Evolutionary conservation across 225 moss, liverwort and hornwort species (phyloP), one percentile per base, ranked within the genome.

Genomic region (Polytrichum formosum): DNA sequence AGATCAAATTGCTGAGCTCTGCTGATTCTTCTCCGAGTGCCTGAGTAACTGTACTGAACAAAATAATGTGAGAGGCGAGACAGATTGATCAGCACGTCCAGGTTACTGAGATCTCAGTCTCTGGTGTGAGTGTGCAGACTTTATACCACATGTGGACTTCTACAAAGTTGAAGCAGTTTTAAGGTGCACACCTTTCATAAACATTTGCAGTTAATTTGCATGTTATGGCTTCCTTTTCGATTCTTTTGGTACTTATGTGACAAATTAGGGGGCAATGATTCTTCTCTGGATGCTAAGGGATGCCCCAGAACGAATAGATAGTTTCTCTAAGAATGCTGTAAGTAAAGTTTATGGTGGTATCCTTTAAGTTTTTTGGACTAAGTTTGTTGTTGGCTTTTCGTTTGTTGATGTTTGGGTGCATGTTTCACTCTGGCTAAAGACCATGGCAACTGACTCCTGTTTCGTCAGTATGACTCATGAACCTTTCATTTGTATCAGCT

Each of bases 381-480:
- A 80, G 19, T 67, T 25, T 63, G 5, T 76, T 9, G 55, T 26
- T 55, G 55, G 54, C 62, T 75, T 8, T 64, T 56, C n/a, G 37
- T 77, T 64, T 75, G 67, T 70, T 66, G 68, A 72, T 77, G 73
- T 64, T 70, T 67, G 74, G 64, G 59, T 76, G 56, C 54, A 66
- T 31, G 61, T 28, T 67, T 54, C 5, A 53, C n/a, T 59, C 19
- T 28, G 70, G 68, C 71, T 54, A 71, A 88, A 88, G 87, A 71
- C 87, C 87, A 56, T 88, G 84, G 87, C 84, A 84, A 54, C 84
- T 88, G 28, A 35, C 84, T 75, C 84, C 81, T 69, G 82, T 88
- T 79, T 79, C 87, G 66, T 79, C 84, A 26, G 87, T 88, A 82
- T 53, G 72, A 28, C 54, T 70, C 65, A 53, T 35, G 1, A 6